phyloP scores from a whole-genome alignment of 2,329 filamentous ascomycete genomes.

The Diaporthe vaccinii region DNA sequence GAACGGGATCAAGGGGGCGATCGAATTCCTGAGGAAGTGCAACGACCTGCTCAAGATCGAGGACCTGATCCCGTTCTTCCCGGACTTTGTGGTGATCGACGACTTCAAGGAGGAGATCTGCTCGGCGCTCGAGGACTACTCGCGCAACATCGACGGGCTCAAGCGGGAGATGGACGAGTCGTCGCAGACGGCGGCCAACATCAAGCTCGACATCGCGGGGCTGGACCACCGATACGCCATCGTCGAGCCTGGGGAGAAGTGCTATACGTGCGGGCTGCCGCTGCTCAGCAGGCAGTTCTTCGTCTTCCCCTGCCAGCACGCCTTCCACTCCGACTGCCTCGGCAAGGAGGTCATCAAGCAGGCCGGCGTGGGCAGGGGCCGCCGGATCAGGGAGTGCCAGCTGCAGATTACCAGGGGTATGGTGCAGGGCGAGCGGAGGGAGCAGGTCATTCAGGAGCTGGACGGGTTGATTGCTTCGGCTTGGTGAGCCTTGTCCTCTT shows the following conservation, averaged over 20 bases:
- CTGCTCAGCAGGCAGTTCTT: constrained; percentile 94
- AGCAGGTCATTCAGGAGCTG: constrained; percentile 87
- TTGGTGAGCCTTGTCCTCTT: constrained; percentile 70
- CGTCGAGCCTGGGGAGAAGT: constrained; percentile 95
- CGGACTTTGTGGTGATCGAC: constrained; percentile 98
- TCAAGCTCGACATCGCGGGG: constrained; percentile 88
- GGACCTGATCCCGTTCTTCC: constrained; percentile 97
- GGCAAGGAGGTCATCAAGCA: constrained; percentile 88
- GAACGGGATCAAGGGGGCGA: constrained; percentile 90
- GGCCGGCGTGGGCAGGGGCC: constrained; percentile 80
- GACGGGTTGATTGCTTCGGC: constrained; percentile 92
- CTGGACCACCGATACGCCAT: constrained; percentile 94
- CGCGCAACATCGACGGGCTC: constrained; percentile 87
- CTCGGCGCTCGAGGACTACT: constrained; percentile 91
- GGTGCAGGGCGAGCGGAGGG: constrained; percentile 78
- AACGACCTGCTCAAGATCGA: constrained; percentile 89
- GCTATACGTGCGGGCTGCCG: constrained; percentile 88
- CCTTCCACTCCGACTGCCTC: constrained; percentile 96
- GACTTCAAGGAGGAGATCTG: constrained; percentile 99
- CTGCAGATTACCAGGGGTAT: constrained; percentile 83
- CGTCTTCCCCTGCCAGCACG: constrained; percentile 98
- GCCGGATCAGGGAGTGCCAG: constrained; percentile 88
- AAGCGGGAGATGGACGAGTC: constrained; percentile 97
- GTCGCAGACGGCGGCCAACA: constrained; percentile 88
- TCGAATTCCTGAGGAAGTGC: constrained; percentile 92